These are phyloP conservation scores for Hymenoscyphus repandus DNA, from an alignment of 2,329 filamentous ascomycete species.

Conservation along the genomic window DNA sequence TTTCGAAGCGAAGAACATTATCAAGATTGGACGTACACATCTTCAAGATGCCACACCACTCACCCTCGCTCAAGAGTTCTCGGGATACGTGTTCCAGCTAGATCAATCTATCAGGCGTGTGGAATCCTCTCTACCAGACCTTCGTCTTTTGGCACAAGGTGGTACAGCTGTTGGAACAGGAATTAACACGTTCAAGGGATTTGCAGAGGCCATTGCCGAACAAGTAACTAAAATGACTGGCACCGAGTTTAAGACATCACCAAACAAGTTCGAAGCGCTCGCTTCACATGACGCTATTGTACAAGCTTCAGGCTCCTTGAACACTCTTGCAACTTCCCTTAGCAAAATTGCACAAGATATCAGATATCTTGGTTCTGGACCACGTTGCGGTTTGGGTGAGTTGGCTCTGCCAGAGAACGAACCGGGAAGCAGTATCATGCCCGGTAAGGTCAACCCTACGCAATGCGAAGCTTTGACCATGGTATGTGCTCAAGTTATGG, in stretches of 20 bases:
- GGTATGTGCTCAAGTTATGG: conserved; percentile 96
- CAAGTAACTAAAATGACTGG: conserved; percentile 92
- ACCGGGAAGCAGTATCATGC: conserved; percentile 97
- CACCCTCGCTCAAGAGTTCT: conserved; percentile 95
- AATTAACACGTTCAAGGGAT: conserved; percentile 95
- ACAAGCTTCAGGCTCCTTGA: conserved; percentile 87
- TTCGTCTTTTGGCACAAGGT: conserved; percentile 85
- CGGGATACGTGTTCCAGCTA: conserved; percentile 91
- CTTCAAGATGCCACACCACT: conserved; percentile 95
- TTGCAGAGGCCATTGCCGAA: conserved; percentile 85
- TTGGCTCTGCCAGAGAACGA: conserved; percentile 94
- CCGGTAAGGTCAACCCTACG: conserved; percentile 98
- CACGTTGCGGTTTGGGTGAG: conserved; percentile 92
- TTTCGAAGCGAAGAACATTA: conserved; percentile 81
- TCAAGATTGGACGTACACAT: conserved; percentile 98
- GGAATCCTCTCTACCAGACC: conserved; percentile 73
- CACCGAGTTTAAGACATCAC: conserved; percentile 88
- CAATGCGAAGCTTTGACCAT: conserved; percentile 98
- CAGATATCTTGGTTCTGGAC: conserved; percentile 91
- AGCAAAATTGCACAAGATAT: conserved; percentile 99
- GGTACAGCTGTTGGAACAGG: conserved; percentile 96
- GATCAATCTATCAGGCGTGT: conserved; percentile 86
- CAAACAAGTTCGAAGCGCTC: conserved; percentile 98
- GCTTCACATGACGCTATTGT: conserved; percentile 95
- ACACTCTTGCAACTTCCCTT: conserved; percentile 84